Conservation (phyloP, 176 grass and related monocot genomes). For the Musa beccarii region DNA sequence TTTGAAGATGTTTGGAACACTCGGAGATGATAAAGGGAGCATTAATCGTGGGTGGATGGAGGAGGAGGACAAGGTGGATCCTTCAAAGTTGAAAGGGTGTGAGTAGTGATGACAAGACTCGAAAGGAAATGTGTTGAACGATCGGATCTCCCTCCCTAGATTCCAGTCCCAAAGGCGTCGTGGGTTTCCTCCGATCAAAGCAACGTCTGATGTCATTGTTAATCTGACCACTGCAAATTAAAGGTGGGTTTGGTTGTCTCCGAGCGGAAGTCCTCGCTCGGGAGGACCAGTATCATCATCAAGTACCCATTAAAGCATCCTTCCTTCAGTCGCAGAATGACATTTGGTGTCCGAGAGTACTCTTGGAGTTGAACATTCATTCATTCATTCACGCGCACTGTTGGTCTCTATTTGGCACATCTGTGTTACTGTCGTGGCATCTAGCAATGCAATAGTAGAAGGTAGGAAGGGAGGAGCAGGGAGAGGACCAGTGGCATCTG, state of each 20-base stretch:
- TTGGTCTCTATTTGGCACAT: not conserved
- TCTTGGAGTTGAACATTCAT: not conserved
- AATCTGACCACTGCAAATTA: not conserved
- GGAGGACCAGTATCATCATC: not conserved
- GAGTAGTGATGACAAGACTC: slow-evolving; percentile 7
- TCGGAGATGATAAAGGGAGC: not conserved
- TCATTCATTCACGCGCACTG: not conserved
- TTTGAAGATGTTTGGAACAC: not conserved
- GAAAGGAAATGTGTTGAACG: not conserved
- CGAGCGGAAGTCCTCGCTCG: not conserved
- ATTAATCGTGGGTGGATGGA: not conserved
- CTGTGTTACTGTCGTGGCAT: not conserved
- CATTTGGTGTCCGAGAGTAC: not conserved
- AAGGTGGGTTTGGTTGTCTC: not conserved
- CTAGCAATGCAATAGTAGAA: not conserved
- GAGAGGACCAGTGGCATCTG: slow-evolving; percentile 6
- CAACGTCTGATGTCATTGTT: not conserved
- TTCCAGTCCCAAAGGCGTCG: too few species aligned
- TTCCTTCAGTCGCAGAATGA: not conserved
- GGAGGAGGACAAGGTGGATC: slow-evolving; percentile 16
- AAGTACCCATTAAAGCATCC: slow-evolving; percentile 5
- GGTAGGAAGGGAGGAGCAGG: not conserved
- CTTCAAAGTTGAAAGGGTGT: not conserved
- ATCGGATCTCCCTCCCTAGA: not conserved
- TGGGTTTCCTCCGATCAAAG: not conserved